Evolutionary conservation across 345 rosid species (phyloP).

Genomic region (Eucalyptus grandis): DNA sequence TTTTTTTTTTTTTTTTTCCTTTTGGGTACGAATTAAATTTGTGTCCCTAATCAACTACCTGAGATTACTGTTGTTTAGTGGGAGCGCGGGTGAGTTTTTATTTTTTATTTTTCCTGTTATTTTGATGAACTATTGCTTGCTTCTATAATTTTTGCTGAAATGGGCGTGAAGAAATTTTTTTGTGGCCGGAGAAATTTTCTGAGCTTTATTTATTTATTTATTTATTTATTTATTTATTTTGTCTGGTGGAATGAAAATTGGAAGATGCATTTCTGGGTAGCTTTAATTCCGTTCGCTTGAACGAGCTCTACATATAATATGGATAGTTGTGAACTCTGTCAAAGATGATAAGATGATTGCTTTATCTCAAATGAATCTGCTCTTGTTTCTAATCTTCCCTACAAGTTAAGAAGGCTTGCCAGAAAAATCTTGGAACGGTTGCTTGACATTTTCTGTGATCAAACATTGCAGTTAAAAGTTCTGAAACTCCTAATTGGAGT

Average conservation of each 20-base stretch:
- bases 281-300: background rate
- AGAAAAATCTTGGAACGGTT: background rate
- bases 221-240: background rate
- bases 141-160: background rate
- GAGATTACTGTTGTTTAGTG: background rate
- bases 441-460: background rate
- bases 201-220: background rate
- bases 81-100: background rate
- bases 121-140: background rate
- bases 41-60: background rate
- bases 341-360: background rate
- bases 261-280: background rate
- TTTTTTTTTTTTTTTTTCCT: background rate
- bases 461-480: background rate
- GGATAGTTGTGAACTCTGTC: background rate
- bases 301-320: background rate
- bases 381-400: background rate
- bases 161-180: background rate
- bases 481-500: background rate
- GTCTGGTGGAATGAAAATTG: background rate
- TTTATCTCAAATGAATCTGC: background rate
- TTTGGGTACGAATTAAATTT: background rate
- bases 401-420: background rate
- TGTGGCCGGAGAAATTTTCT: background rate
- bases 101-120: background rate